Conservation (phyloP, 2,329 filamentous ascomycete genomes). For the Grosmannia clavigera region DNA sequence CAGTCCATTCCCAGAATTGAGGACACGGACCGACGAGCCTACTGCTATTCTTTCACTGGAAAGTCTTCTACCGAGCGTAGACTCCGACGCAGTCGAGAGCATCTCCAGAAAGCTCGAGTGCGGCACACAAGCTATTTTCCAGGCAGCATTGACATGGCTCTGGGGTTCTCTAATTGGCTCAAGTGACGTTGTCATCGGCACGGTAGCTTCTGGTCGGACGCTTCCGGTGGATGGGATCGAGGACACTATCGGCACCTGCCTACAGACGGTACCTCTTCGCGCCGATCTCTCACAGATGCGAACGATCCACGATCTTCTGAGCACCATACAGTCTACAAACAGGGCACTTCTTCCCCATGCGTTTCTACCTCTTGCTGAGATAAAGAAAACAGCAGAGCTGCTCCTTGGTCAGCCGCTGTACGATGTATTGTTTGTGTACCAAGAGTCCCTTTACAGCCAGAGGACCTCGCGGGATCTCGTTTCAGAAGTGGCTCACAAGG, state of each 20-base stretch:
- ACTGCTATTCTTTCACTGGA: conserved; percentile 14
- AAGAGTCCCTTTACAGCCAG: conserved; percentile 50
- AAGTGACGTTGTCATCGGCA: conserved; percentile 60
- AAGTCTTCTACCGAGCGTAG: conserved; percentile 19
- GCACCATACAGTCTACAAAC: conserved; percentile 51
- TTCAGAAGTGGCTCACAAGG: conserved; percentile 45
- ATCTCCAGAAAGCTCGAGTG: conserved; percentile 30
- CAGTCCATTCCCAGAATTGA: conserved; percentile 45
- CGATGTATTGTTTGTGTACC: conserved; percentile 72
- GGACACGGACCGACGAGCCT: conserved; percentile 16
- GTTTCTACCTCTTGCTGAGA: conserved; percentile 52
- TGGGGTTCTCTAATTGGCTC: conserved; percentile 52
- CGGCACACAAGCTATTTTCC: conserved; percentile 61
- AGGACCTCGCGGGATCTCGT: conserved; percentile 23
- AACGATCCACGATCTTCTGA: conserved; percentile 48
- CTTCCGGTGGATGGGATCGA: conserved; percentile 61
- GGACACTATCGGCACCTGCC: conserved; percentile 64
- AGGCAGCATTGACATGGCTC: conserved; percentile 56
- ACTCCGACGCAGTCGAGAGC: conserved; percentile 21
- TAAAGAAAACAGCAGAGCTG: conserved; percentile 48
- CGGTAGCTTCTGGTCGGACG: conserved; percentile 71
- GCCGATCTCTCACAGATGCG: conserved; percentile 39
- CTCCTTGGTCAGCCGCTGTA: conserved; percentile 50
- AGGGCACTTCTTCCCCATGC: conserved; percentile 52
- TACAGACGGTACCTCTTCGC: conserved; percentile 64